phyloP scores from a whole-genome alignment of 2,329 filamentous ascomycete genomes.

The Remersonia thermophila region DNA sequence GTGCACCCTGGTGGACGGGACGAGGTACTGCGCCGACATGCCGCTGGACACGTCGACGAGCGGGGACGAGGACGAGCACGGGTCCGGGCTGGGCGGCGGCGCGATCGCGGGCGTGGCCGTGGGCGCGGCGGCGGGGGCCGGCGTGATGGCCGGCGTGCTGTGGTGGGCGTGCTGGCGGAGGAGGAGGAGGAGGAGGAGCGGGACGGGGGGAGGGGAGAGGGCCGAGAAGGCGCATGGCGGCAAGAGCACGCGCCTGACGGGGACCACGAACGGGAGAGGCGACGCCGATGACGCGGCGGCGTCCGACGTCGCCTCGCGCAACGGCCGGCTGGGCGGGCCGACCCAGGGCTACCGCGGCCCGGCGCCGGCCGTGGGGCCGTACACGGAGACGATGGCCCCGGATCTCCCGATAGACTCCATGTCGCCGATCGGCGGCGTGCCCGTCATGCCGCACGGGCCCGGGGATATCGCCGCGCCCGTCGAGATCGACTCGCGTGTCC shows the following conservation, averaged over 20 bases:
- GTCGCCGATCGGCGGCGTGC: conserved; percentile 22
- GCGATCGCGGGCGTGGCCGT: conserved; percentile 46
- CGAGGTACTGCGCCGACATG: conserved; percentile 28
- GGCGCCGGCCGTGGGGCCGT: conserved; percentile 33
- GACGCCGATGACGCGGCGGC: conserved; percentile 20
- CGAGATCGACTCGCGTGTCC: conserved; percentile 44
- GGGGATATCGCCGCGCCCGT: conserved; percentile 39
- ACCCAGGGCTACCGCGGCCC: conserved; percentile 34
- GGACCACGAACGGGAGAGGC: too few species aligned
- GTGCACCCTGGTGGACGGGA: conserved; percentile 28
- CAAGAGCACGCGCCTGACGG: too few species aligned
- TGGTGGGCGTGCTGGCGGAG: conserved; percentile 37
- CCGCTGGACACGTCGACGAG: conserved; percentile 13
- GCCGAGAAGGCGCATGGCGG: conserved; percentile 16
- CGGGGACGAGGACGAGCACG: conserved; percentile 14
- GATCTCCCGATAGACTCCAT: conserved; percentile 15
- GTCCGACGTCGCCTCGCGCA: conserved; percentile 22
- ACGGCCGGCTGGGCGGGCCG: conserved; percentile 21
- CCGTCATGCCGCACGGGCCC: conserved; percentile 32
- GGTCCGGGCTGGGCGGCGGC: conserved; percentile 28
- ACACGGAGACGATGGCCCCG: conserved; percentile 24
- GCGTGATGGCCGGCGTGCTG: conserved; percentile 29
- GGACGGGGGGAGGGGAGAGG: conserved; percentile 6
- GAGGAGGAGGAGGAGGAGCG: conserved; percentile 21
- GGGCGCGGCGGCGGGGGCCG: conserved; percentile 34